phyloP scores from a whole-genome alignment of 176 grass and related monocot genomes.

The Rhipidocladum racemiflorum region DNA sequence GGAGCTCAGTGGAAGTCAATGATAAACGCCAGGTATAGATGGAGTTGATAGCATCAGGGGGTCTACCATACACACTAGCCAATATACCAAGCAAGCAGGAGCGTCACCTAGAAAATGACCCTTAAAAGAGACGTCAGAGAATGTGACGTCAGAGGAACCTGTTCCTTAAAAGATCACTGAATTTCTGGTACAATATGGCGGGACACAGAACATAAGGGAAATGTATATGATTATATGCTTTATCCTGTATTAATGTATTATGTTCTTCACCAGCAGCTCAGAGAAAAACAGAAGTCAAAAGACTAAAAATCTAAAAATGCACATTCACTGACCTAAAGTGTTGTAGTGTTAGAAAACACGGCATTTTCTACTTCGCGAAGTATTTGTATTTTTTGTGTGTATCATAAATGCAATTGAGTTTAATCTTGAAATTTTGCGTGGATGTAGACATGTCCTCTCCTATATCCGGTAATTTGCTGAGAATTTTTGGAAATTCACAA shows the following conservation, averaged over 20 bases:
- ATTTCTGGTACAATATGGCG: neutral
- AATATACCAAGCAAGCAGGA: constrained; percentile 11
- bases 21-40: neutral
- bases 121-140: neutral
- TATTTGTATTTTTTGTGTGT: neutral
- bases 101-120: neutral
- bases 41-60: neutral
- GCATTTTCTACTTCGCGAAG: neutral
- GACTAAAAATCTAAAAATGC: neutral
- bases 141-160: too few relatives aligned
- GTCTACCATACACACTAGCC: neutral
- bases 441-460: neutral
- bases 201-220: neutral
- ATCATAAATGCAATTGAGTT: neutral
- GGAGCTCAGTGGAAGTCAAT: neutral
- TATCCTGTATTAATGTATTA: neutral
- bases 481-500: neutral
- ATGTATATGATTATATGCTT: neutral
- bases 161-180: too few relatives aligned
- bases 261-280: neutral
- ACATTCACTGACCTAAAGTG: neutral
- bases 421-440: neutral
- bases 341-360: neutral
- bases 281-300: neutral
- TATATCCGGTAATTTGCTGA: neutral